Evolutionary conservation across 2,329 filamentous ascomycete genomes (phyloP), one percentile per base, ranked within the genome.

Genomic region (Pseudocercospora crystallina): DNA sequence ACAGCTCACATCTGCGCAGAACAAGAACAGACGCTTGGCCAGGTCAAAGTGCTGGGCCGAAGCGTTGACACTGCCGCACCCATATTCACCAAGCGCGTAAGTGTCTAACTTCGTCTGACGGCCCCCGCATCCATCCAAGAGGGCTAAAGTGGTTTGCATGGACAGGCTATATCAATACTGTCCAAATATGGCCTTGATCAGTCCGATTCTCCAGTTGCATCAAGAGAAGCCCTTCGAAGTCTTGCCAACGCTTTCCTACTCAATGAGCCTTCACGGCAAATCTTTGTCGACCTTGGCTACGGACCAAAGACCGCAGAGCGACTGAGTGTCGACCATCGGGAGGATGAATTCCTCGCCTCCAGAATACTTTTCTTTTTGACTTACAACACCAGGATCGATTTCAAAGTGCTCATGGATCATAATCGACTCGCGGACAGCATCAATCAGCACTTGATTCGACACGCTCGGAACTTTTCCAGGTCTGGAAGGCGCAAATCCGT

Each of bases 331-430:
- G 86, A 90, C 55, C 85, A 78, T 60, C 78, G 81, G 48, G 90
- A 97, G 54, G 86, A 95, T 60, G 91, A 97, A 65, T 96, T 97
- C 69, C 77, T 97, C 2, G 73, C 80, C 53, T 86, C 86, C n/a
- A 81, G 90, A 45, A 82, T 95, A 37, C 53, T 95, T 12, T 91
- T 95, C 62, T 77, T 94, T 9, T 81, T 85, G 30, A 95, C 90
- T 0, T 95, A 95, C 68, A 81, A 81, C 54, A 85, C 87, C 10
- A 81, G 80, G n/a, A 70, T 88, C 55, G 76, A 89, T 64, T 81
- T 90, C 45, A 72, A 78, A 13, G 71, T 75, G 2, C 76, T 94
- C 8, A 80, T 92, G 41, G 78, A 83, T 47, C 73, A 89, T 17
- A 73, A 90, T 63, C 72, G 79, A 14, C 71, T 95, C 8, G 86